Conservation (phyloP, 257 asterid genomes). For the Datura wrightii region DNA sequence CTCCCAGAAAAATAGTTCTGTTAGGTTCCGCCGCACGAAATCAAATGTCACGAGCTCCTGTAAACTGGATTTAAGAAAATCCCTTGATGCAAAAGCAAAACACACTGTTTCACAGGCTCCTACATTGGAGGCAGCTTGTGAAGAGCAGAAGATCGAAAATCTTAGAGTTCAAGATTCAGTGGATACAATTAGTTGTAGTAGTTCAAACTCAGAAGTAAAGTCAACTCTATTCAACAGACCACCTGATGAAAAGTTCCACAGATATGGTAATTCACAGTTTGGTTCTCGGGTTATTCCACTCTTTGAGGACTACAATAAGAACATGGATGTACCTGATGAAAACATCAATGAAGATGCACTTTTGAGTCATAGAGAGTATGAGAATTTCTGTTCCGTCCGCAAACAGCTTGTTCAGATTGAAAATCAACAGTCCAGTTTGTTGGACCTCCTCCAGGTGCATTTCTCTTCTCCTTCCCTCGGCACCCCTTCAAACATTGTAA, state of each 20-base stretch:
- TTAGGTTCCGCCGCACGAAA: constrained; percentile 43
- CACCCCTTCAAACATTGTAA: neutral
- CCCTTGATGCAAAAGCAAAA: constrained; percentile 33
- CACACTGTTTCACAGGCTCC: constrained; percentile 27
- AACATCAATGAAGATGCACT: constrained; percentile 31
- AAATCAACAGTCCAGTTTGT: constrained; percentile 73
- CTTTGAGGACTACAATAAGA: constrained; percentile 35
- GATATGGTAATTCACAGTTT: constrained; percentile 30
- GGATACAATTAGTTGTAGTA: constrained; percentile 32
- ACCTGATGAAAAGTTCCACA: constrained; percentile 28
- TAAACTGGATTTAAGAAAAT: constrained; percentile 42
- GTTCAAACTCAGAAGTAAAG: constrained; percentile 34
- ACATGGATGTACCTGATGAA: constrained; percentile 21
- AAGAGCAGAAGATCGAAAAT: constrained; percentile 32
- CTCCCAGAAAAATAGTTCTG: constrained; percentile 46
- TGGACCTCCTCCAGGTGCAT: constrained; percentile 83
- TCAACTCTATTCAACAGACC: constrained; percentile 29
- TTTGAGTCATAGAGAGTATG: constrained; percentile 58
- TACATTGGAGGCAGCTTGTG: constrained; percentile 22
- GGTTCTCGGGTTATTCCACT: constrained; percentile 68
- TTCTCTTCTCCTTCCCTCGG: neutral
- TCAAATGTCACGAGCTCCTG: constrained; percentile 43
- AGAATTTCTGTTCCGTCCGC: constrained; percentile 64
- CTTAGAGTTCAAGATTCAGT: constrained; percentile 20
- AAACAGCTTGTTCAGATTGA: constrained; percentile 78